These are phyloP conservation scores for Cyberlindnera euphorbiae DNA, from an alignment of 805 yeast genomes.

Conservation along the genomic window DNA sequence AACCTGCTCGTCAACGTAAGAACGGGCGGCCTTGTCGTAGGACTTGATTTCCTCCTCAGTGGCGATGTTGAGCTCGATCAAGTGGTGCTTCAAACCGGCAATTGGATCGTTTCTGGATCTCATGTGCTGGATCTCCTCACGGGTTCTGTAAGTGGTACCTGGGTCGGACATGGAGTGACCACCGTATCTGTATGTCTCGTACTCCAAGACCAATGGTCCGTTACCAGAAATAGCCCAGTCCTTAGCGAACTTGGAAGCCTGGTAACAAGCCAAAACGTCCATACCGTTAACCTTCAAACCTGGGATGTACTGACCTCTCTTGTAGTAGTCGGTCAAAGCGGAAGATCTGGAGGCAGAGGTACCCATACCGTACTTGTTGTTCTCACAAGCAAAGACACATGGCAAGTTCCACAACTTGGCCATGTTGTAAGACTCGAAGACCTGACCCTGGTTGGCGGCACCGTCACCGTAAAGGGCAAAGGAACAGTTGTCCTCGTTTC, in stretches of 20 bases:
- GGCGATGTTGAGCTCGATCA: constrained; percentile 79
- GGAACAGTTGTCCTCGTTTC: constrained; percentile 72
- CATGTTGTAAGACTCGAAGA: constrained; percentile 96
- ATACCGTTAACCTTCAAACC: constrained; percentile 98
- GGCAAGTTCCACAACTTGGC: constrained; percentile 98
- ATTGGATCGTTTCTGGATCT: constrained; percentile 98
- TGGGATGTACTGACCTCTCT: constrained; percentile 99
- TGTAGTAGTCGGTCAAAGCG: constrained; percentile 93
- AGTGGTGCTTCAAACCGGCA: constrained; percentile 86
- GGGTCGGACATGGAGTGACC: constrained; percentile 99
- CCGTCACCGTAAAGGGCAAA: constrained; percentile 97
- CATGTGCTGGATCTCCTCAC: constrained; percentile 99
- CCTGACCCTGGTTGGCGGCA: constrained; percentile 99
- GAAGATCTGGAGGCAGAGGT: constrained; percentile 96
- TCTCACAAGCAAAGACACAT: constrained; percentile 92
- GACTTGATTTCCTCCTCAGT: constrained; percentile 92
- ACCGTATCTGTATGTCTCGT: constrained; percentile 98
- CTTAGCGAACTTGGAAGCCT: constrained; percentile 94
- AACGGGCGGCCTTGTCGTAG: constrained; percentile 94
- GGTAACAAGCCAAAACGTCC: constrained; percentile 94
- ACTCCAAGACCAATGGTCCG: constrained; percentile 94
- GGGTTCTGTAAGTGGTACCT: constrained; percentile 99
- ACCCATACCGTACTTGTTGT: constrained; percentile 99
- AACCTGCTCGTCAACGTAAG: constrained; percentile 90
- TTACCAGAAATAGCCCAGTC: constrained; percentile 92